These are phyloP conservation scores for Malus hybrid DNA, from an alignment of 331 rosid species.

Conservation along the genomic window DNA sequence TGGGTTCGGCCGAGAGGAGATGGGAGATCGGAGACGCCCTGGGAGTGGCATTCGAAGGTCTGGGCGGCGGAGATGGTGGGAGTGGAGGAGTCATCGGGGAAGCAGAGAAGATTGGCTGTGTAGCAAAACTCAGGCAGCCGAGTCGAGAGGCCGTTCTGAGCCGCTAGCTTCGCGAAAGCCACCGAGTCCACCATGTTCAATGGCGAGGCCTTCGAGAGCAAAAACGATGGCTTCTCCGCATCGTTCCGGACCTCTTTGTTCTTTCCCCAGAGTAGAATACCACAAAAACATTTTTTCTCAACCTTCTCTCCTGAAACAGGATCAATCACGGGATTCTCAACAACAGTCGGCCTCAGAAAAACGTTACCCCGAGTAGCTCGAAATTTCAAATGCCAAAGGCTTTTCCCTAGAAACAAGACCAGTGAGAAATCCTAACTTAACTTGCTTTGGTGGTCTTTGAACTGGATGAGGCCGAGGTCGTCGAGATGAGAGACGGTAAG, in stretches of 20 bases:
- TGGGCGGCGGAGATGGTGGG: too few species aligned
- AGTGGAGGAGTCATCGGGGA: too few species aligned
- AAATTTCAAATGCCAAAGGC: constrained; percentile 54
- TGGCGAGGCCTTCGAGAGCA: constrained; percentile 74
- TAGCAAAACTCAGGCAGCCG: too few species aligned
- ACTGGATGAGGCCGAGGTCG: constrained; percentile 87
- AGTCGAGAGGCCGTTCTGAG: too few species aligned
- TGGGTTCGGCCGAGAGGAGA: too few species aligned
- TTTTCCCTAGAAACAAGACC: constrained; percentile 50
- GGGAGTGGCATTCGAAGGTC: too few species aligned
- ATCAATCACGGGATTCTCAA: constrained; percentile 42
- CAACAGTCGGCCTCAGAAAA: constrained; percentile 34
- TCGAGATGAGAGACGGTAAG: constrained; percentile 83
- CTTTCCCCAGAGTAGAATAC: constrained; percentile 92
- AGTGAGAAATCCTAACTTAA: constrained; percentile 44
- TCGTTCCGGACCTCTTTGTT: constrained; percentile 73
- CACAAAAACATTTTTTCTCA: constrained; percentile 87
- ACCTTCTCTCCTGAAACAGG: constrained; percentile 57
- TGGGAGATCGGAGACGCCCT: too few species aligned
- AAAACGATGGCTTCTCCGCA: constrained; percentile 40
- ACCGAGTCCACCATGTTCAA: constrained; percentile 53
- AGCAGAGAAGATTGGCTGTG: too few species aligned
- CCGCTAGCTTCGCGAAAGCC: constrained; percentile 7
- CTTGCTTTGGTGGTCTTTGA: constrained; percentile 67
- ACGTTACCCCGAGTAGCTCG: constrained; percentile 59